These are phyloP conservation scores for Trichosporon asahii DNA, from an alignment of 1,284 basidiomycete species.

Conservation along the genomic window DNA sequence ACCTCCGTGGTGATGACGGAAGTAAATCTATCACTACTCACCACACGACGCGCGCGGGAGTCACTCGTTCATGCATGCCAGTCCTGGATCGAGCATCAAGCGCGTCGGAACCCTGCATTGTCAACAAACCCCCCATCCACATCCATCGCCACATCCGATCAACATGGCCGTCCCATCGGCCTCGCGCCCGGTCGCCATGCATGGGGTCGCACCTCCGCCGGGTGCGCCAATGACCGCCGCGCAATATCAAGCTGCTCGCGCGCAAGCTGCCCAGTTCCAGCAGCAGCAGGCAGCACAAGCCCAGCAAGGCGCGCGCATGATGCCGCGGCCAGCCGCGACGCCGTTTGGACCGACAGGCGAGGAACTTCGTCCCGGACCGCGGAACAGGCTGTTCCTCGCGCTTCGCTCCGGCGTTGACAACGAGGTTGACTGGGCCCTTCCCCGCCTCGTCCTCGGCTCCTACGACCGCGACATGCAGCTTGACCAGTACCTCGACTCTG, in stretches of 20 bases:
- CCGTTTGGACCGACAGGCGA: slow-evolving; percentile 19
- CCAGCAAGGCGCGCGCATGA: slow-evolving; percentile 6
- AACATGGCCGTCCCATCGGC: slow-evolving; percentile 24
- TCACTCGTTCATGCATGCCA: neutral
- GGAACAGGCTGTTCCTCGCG: slow-evolving; percentile 41
- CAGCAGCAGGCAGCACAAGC: neutral
- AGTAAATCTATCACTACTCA: slow-evolving; percentile 16
- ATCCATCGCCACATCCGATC: neutral
- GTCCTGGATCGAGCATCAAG: neutral
- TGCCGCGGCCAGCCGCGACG: neutral
- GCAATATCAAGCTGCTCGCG: neutral
- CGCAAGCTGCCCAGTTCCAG: neutral
- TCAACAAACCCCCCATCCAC: slow-evolving; percentile 6
- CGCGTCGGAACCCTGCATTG: neutral
- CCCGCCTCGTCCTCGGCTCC: slow-evolving; percentile 38
- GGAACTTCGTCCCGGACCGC: slow-evolving; percentile 34
- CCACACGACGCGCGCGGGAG: neutral
- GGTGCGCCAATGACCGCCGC: neutral
- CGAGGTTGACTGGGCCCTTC: slow-evolving; percentile 48
- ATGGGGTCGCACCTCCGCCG: neutral
- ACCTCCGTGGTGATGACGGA: slow-evolving; percentile 8
- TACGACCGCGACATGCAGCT: slow-evolving; percentile 40
- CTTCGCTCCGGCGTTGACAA: slow-evolving; percentile 36
- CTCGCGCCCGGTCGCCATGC: slow-evolving; percentile 19
- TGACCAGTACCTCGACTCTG: slow-evolving; percentile 37